Base-by-base conservation (phyloP, 2,329 filamentous ascomycete species). In the Colletotrichum coccodes region DNA sequence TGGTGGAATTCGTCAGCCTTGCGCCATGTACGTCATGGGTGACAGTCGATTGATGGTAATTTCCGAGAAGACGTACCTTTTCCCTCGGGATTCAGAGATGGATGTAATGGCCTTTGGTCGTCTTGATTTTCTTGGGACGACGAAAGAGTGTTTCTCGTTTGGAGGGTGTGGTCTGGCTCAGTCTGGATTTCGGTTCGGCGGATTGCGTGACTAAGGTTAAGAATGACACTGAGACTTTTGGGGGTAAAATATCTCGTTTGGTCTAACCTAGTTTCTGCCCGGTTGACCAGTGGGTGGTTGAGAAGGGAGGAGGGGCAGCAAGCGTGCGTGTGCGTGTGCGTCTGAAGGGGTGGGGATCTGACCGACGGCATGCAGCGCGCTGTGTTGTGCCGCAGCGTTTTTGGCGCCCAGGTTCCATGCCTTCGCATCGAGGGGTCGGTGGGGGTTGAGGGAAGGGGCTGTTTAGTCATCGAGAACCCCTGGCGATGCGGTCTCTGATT, bases 161-260 rank as follows among this genome's bases (percentile, higher is more conserved):
- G 57, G 30, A 47, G 57, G 57, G 30, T 49, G 57, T 60, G 46
- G 34, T 49, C 52, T 38, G 32, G 30, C 16, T 38, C 36, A 46
- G 56, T 34, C 40, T 34, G n/a, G 30, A 32, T 40, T 42, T 63
- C 46, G 42, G 58, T 40, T 50, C 36, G 62, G 56, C 49, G 62
- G 59, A 65, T 68, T 68, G 65, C 65, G 65, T 68, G 66, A 69
- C 66, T 69, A 64, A 68, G 38, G 53, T 49, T 68, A 42, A 11
- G 50, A 32, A 64, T 64, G 60, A 54, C 47, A 64, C 53, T 40
- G 60, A 58, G 65, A 49, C 47, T 58, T 30, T 46, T 16, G 63
- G 44, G 59, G 63, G 26, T 62, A 47, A 63, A 42, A 52, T 64
- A 44, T 64, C 52, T 64, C 46, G 46, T 64, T 49, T 58, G 16